phyloP scores from a whole-genome alignment of 768 basidiomycete species.

The Tricholomella constricta region DNA sequence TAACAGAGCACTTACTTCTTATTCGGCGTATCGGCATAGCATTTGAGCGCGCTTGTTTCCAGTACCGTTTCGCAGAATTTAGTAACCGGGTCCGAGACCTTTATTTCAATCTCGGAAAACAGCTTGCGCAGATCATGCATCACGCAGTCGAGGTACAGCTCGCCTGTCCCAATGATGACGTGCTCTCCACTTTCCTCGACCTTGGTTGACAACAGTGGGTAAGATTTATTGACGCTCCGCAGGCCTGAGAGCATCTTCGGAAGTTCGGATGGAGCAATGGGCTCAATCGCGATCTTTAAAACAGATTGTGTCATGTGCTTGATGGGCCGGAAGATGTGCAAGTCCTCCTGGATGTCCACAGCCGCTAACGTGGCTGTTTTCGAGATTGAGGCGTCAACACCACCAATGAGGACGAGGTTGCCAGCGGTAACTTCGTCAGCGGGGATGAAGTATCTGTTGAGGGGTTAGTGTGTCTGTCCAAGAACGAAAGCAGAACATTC shows the following conservation, averaged over 20 bases:
- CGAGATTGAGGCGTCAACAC: conserved; percentile 91
- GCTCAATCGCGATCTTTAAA: conserved; percentile 97
- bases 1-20: conserved; percentile 73
- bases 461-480: conserved; percentile 7
- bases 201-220: conserved; percentile 91
- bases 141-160: conserved; percentile 94
- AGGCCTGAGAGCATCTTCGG: conserved; percentile 98
- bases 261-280: conserved; percentile 94
- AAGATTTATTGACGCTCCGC: conserved; percentile 96
- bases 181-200: conserved; percentile 99
- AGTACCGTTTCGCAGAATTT: conserved; percentile 98
- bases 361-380: conserved; percentile 91
- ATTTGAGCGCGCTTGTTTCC: conserved; percentile 97
- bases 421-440: conserved; percentile 88
- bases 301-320: conserved; percentile 97
- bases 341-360: conserved; percentile 75
- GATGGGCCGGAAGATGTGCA: conserved; percentile 94
- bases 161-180: conserved; percentile 94
- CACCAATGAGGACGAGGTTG: conserved; percentile 89
- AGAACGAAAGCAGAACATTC: background rate
- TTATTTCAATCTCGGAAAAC: conserved; percentile 99
- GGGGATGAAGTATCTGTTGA: conserved; percentile 82
- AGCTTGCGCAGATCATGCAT: conserved; percentile 92
- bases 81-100: conserved; percentile 98
- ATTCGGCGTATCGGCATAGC: conserved; percentile 99